Conservation (phyloP, 2,329 filamentous ascomycete species). For the Akanthomyces lecanii region DNA sequence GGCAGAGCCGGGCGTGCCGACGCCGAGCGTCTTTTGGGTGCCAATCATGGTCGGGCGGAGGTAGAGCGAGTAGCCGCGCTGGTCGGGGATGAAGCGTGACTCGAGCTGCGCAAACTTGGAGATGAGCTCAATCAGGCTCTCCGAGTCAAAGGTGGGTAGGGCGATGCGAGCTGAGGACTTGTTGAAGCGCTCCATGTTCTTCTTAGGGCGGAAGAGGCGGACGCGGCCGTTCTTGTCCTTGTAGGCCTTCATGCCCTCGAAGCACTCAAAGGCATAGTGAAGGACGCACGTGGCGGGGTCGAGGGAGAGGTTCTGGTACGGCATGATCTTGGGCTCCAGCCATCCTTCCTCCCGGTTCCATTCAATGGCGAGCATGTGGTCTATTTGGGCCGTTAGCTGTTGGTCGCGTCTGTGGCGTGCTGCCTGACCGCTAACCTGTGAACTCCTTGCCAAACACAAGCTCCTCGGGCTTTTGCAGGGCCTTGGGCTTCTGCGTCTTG, state of each 20-base stretch:
- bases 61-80: conserved; percentile 89
- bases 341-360: conserved; percentile 86
- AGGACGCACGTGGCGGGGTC: conserved; percentile 96
- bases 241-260: conserved; percentile 99
- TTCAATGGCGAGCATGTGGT: conserved; percentile 95
- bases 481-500: conserved; percentile 71
- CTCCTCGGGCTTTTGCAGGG: conserved; percentile 68
- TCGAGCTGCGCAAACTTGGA: conserved; percentile 75
- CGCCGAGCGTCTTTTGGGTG: conserved; percentile 89
- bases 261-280: conserved; percentile 97
- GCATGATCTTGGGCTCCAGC: conserved; percentile 76
- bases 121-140: conserved; percentile 75
- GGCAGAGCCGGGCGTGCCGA: conserved; percentile 86
- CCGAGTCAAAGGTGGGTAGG: conserved; percentile 75
- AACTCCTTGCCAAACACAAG: conserved; percentile 89
- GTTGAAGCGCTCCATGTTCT: conserved; percentile 95
- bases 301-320: conserved; percentile 95
- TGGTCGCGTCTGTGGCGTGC: neutral
- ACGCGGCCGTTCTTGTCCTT: conserved; percentile 75
- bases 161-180: conserved; percentile 88
- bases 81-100: conserved; percentile 81
- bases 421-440: conserved; percentile 57
- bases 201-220: conserved; percentile 88
- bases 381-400: conserved; percentile 40
- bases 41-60: conserved; percentile 95